Conservation (phyloP, 331 rosid species). For the Ulmus americana region DNA sequence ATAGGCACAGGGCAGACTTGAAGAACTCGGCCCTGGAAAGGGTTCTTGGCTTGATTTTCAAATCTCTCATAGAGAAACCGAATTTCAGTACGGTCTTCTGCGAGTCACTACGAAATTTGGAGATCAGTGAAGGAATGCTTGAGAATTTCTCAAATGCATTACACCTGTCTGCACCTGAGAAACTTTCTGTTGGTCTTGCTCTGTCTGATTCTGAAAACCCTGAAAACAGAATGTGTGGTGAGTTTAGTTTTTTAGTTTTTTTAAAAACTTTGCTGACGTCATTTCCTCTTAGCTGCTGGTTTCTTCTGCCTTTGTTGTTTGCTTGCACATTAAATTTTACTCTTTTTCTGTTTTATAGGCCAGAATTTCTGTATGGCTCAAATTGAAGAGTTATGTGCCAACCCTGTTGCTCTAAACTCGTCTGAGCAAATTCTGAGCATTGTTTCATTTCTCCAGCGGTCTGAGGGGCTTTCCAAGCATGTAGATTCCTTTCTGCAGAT, state of each 20-base stretch:
- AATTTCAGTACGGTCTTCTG: slow-evolving; percentile 77
- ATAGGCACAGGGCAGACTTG: slow-evolving; percentile 36
- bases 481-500: slow-evolving; percentile 96
- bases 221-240: slow-evolving; percentile 66
- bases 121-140: slow-evolving; percentile 56
- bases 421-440: slow-evolving; percentile 65
- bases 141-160: slow-evolving; percentile 52
- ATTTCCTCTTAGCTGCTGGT: not conserved
- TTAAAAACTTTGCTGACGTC: not conserved
- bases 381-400: slow-evolving; percentile 66
- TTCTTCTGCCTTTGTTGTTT: slow-evolving; percentile 15
- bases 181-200: slow-evolving; percentile 73
- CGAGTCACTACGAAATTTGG: slow-evolving; percentile 57
- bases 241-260: slow-evolving; percentile 21
- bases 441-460: slow-evolving; percentile 70
- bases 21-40: slow-evolving; percentile 44
- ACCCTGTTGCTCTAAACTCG: slow-evolving; percentile 46
- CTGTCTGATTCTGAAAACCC: slow-evolving; percentile 78
- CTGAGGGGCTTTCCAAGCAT: slow-evolving; percentile 76
- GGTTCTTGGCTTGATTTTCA: slow-evolving; percentile 51
- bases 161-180: slow-evolving; percentile 66
- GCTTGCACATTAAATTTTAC: not conserved
- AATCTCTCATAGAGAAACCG: slow-evolving; percentile 63
- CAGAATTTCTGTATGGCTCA: slow-evolving; percentile 76
- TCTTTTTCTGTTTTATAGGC: slow-evolving; percentile 40